Percentiles rank a stretch among this genome's conserved stretches.
Evolutionary conservation across 1,284 basidiomycete genomes (phyloP).

Genomic region (Tilletia indica): DNA sequence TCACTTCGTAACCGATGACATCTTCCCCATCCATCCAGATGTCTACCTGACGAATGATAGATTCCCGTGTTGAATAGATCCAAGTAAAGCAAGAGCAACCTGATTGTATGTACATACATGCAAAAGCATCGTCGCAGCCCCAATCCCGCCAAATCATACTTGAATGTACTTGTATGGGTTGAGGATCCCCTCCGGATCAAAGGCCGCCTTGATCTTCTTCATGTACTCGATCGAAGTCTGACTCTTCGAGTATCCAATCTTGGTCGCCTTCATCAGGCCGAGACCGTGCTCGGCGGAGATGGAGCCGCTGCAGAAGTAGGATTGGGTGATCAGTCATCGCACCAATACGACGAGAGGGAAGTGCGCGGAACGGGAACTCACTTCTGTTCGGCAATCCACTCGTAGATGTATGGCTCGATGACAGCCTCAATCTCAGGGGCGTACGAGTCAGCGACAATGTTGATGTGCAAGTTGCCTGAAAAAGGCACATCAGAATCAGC

Average conservation of each 20-base stretch:
- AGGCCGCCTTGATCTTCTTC: conserved; percentile 83
- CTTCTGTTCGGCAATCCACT: conserved; percentile 67
- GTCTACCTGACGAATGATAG: too few species aligned
- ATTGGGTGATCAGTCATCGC: neutral
- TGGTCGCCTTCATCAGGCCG: conserved; percentile 89
- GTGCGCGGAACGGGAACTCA: conserved; percentile 4
- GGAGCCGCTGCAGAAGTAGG: conserved; percentile 64
- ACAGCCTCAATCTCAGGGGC: conserved; percentile 78
- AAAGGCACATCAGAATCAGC: too few species aligned
- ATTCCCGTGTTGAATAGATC: too few species aligned
- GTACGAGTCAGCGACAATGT: conserved; percentile 83
- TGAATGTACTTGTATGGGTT: conserved; percentile 70
- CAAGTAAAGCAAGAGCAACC: too few species aligned
- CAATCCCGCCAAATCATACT: too few species aligned
- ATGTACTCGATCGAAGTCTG: conserved; percentile 78
- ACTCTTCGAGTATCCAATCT: conserved; percentile 84
- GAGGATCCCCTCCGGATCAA: conserved; percentile 88
- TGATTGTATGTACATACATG: too few species aligned
- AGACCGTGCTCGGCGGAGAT: conserved; percentile 96
- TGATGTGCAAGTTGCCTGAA: conserved; percentile 87
- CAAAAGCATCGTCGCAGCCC: too few species aligned
- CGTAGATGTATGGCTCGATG: conserved; percentile 93
- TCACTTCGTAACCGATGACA: too few species aligned
- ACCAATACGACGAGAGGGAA: neutral
- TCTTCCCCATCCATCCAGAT: too few species aligned